These are phyloP conservation scores for Agastache rugosa DNA, from an alignment of 257 asterid species.

Conservation along the genomic window DNA sequence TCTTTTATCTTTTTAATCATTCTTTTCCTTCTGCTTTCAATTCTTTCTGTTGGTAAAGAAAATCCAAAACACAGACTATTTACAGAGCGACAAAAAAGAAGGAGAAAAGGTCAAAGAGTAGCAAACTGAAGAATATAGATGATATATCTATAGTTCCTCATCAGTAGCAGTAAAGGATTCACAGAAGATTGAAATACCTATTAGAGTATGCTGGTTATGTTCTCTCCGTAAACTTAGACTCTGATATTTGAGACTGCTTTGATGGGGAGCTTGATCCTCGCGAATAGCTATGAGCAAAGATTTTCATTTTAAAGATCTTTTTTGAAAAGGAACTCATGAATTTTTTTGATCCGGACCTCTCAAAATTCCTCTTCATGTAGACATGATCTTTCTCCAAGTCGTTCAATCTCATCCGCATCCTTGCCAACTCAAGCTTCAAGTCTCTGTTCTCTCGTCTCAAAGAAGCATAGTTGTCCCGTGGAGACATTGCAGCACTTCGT, in stretches of 20 bases:
- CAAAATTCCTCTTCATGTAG: constrained; percentile 89
- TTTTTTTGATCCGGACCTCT: constrained; percentile 68
- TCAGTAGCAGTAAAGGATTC: constrained; percentile 21
- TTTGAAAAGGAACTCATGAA: constrained; percentile 80
- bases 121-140: constrained; percentile 26
- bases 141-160: constrained; percentile 35
- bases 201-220: constrained; percentile 41
- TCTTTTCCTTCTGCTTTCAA: constrained; percentile 20
- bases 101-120: background rate
- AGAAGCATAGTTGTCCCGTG: constrained; percentile 90
- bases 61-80: constrained; percentile 43
- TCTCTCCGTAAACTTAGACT: constrained; percentile 69
- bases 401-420: constrained; percentile 89
- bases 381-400: constrained; percentile 97
- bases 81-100: constrained; percentile 39
- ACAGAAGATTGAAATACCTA: constrained; percentile 43
- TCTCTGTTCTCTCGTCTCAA: constrained; percentile 89
- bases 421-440: constrained; percentile 86
- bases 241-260: constrained; percentile 74
- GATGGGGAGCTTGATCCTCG: constrained; percentile 85
- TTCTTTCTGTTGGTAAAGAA: constrained; percentile 33
- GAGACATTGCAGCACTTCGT: constrained; percentile 92
- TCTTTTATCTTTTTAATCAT: background rate
- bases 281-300: constrained; percentile 70
- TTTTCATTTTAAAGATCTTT: constrained; percentile 71